A percentile compares a stretch with the other conserved stretches of the same genome.
Conservation (phyloP, 805 yeast genomes). For the Priceomyces medius region DNA sequence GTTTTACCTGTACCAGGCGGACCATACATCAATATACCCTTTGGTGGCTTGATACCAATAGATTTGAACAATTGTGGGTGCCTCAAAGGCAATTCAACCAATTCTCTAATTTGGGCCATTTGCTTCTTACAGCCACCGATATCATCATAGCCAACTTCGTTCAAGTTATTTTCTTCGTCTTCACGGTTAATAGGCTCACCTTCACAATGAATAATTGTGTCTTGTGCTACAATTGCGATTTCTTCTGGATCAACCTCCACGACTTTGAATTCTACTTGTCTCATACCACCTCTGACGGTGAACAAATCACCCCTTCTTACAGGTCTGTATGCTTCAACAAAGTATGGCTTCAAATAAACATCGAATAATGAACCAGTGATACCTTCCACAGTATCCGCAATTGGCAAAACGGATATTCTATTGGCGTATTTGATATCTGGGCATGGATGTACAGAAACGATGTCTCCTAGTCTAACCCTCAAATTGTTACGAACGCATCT, state of each 20-base stretch:
- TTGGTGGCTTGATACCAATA: conserved; percentile 98
- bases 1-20: conserved; percentile 99
- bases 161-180: conserved; percentile 94
- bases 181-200: conserved; percentile 99
- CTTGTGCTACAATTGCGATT: conserved; percentile 97
- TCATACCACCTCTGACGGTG: conserved; percentile 97
- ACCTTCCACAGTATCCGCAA: conserved; percentile 98
- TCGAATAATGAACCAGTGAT: conserved; percentile 95
- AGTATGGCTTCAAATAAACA: conserved; percentile 94
- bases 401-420: conserved; percentile 91
- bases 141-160: conserved; percentile 97
- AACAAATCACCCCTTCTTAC: conserved; percentile 97
- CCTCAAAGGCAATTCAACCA: conserved; percentile 96
- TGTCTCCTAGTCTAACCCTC: conserved; percentile 91
- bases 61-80: conserved; percentile 98
- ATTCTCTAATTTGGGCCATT: conserved; percentile 98
- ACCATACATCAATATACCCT: conserved; percentile 97
- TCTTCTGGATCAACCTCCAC: conserved; percentile 98
- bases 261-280: conserved; percentile 98
- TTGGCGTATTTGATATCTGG: conserved; percentile 97
- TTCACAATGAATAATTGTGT: conserved; percentile 96
- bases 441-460: conserved; percentile 88
- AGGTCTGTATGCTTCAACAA: conserved; percentile 98
- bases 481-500: conserved; percentile 95
- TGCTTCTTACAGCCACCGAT: conserved; percentile 99